phyloP scores from a whole-genome alignment of 805 yeast species.

The Kodamaea kakaduensis region DNA sequence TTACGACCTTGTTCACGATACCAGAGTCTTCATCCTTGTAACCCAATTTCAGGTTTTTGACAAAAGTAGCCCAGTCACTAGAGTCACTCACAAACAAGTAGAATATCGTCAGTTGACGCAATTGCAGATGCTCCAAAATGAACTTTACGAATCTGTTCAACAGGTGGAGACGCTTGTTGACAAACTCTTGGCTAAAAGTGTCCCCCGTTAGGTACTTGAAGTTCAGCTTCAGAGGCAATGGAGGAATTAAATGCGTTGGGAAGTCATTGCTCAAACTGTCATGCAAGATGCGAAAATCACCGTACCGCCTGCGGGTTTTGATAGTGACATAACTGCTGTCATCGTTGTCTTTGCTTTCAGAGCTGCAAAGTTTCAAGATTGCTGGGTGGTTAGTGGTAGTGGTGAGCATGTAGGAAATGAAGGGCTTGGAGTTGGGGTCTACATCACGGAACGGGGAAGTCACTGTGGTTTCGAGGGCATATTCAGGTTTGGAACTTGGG shows the following conservation, averaged over 20 bases:
- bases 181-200: constrained; percentile 80
- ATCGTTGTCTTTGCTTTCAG: constrained; percentile 1
- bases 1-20: constrained; percentile 39
- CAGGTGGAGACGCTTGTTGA: constrained; percentile 76
- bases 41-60: constrained; percentile 46
- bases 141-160: constrained; percentile 71
- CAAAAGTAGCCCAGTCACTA: constrained; percentile 69
- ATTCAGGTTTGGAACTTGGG: constrained; percentile 5
- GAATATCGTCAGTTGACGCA: constrained; percentile 66
- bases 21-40: constrained; percentile 16
- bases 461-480: constrained; percentile 33
- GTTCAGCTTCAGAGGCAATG: constrained; percentile 88
- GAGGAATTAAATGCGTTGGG: constrained; percentile 87
- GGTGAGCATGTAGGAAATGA: constrained; percentile 64
- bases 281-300: constrained; percentile 78
- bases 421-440: constrained; percentile 70
- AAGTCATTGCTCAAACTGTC: constrained; percentile 71
- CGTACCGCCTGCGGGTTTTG: constrained; percentile 71
- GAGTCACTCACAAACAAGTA: constrained; percentile 67
- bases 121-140: constrained; percentile 66
- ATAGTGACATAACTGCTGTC: constrained; percentile 25
- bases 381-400: constrained; percentile 62
- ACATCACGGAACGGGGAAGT: constrained; percentile 63
- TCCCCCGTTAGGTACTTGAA: constrained; percentile 93
- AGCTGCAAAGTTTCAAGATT: constrained; percentile 33